Evolutionary conservation across 1,284 basidiomycete species (phyloP).

Genomic region (Neolentinus lepideus): DNA sequence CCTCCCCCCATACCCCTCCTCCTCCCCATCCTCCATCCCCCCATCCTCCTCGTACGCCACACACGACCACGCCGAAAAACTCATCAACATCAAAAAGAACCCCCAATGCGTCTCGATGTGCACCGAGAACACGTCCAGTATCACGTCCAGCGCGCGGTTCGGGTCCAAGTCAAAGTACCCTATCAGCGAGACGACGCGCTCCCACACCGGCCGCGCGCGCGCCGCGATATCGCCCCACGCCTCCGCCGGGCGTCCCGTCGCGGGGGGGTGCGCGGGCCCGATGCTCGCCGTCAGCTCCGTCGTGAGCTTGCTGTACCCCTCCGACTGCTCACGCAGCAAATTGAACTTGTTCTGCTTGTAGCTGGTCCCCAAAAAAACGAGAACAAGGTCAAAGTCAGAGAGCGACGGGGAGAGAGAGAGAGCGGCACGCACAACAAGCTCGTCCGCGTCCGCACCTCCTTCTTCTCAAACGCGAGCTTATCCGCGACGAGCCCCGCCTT

Average conservation of each 20-base stretch:
- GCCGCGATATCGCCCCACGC: conserved; percentile 46
- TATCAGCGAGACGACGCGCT: conserved; percentile 81
- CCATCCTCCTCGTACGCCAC: conserved; percentile 16
- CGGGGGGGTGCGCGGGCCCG: conserved; percentile 61
- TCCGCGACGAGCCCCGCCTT: conserved; percentile 60
- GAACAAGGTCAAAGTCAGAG: conserved; percentile 6
- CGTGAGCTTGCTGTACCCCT: conserved; percentile 92
- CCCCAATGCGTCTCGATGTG: conserved; percentile 80
- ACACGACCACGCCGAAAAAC: conserved; percentile 73
- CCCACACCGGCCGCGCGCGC: conserved; percentile 76
- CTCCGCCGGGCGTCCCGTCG: conserved; percentile 57
- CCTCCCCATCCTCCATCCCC: conserved; percentile 30
- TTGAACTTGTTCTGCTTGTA: conserved; percentile 99
- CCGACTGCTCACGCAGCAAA: conserved; percentile 92
- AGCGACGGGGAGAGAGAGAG: background rate
- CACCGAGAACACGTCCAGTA: conserved; percentile 85
- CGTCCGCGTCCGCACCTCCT: conserved; percentile 72
- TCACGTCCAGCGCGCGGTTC: conserved; percentile 88
- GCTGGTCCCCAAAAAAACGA: conserved; percentile 41
- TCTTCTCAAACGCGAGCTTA: conserved; percentile 55
- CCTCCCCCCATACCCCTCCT: conserved; percentile 47
- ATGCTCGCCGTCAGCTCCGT: conserved; percentile 79
- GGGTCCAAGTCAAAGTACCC: conserved; percentile 97
- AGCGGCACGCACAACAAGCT: conserved; percentile 61
- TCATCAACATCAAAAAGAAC: conserved; percentile 89